Conservation (phyloP, 805 yeast genomes). For the Saturnispora bothae region DNA sequence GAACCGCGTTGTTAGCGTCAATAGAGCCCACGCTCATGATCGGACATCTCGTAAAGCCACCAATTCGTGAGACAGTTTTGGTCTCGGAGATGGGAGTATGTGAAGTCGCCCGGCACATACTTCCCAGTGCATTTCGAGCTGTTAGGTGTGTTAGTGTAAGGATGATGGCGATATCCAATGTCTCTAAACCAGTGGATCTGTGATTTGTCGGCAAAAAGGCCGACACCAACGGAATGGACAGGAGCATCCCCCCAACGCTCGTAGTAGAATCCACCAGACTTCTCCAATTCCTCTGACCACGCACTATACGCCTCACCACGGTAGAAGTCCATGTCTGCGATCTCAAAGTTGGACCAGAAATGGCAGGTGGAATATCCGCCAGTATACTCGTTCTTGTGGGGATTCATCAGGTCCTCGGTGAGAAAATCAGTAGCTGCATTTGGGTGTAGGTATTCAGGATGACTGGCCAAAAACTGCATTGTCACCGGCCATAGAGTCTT, state of each 20-base stretch:
- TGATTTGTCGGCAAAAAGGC: conserved; percentile 56
- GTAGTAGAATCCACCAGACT: conserved; percentile 72
- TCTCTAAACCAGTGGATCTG: conserved; percentile 82
- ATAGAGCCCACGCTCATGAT: conserved; percentile 18
- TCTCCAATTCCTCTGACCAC: conserved; percentile 56
- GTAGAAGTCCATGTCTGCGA: conserved; percentile 74
- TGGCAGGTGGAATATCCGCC: conserved; percentile 55
- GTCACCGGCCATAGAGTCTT: conserved; percentile 62
- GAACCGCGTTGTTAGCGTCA: no score
- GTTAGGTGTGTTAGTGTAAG: conserved; percentile 69
- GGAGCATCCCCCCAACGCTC: conserved; percentile 96
- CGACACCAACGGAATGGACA: conserved; percentile 68
- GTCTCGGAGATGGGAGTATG: conserved; percentile 40
- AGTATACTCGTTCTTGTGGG: conserved; percentile 31
- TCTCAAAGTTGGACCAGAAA: conserved; percentile 87
- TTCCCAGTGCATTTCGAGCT: conserved; percentile 40
- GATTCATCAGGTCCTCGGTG: conserved; percentile 41
- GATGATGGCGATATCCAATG: conserved; percentile 67
- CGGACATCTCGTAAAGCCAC: conserved; percentile 38
- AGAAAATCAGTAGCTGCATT: conserved; percentile 47
- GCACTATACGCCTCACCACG: conserved; percentile 54
- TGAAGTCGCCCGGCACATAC: conserved; percentile 39
- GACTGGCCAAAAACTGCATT: conserved; percentile 40
- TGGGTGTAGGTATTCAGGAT: conserved; percentile 47
- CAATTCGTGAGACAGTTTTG: conserved; percentile 73